Evolutionary conservation across 2,329 filamentous ascomycete species (phyloP), one percentile per base, ranked within the genome.

Genomic region (Rhynchosporium secalis): DNA sequence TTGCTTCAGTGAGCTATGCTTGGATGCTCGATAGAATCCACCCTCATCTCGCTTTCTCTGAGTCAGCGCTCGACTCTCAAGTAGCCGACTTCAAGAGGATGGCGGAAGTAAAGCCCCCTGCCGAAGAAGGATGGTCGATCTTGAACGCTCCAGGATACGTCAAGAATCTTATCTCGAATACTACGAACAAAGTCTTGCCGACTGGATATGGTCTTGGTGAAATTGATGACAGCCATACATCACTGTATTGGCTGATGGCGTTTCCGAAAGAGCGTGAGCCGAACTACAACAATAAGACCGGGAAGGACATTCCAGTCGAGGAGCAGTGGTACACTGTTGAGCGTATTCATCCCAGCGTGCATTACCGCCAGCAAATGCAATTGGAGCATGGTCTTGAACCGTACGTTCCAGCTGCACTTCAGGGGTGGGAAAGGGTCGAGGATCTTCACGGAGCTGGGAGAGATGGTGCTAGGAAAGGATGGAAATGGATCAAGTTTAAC

Each of bases 1-100:
- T 73, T 63, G 61, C 75, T 28, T 64, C 74, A 1, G 64, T 68
- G n/a, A 61, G 63, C 4, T 67, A 63, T 26, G 66, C 66, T 28
- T 68, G 65, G 66, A 68, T 68, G 66, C 48, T 60, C 10, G 65
- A 67, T 29, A n/a, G 76, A 74, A 3, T 77, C 75, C 65, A 66
- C 77, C 60, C 67, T 78, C 15, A 78, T 74, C 1, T 72, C 73
- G 26, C 71, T 70, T 38, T 76, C 74, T 5, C 72, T 76, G 62
- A 58, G 40, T 72, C 76, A 56, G 45, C 60, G 1, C 49, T 62
- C 38, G 40, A 54, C 4, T 12, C n/a, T 15, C 66, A 71, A 8
- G 78, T 79, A 61, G 75, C 74, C 41, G 36, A 55, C 1, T 65
- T 65, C 47, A 51, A 62, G 38, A 31, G 41, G 28, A 59, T 62